phyloP scores from a whole-genome alignment of 345 rosid genomes.

The Durio zibethinus region DNA sequence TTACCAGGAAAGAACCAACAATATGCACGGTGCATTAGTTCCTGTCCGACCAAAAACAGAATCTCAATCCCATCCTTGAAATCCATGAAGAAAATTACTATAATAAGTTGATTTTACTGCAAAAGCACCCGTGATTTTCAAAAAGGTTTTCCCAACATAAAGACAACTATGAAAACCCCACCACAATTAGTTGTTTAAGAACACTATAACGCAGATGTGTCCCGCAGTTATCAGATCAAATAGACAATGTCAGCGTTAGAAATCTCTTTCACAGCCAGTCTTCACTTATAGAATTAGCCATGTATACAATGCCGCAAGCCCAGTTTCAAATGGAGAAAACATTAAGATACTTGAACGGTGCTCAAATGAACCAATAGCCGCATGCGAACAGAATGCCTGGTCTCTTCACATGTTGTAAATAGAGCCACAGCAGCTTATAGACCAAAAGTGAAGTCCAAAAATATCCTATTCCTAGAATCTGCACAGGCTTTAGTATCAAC shows the following conservation, averaged over 20 bases:
- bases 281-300: slow-evolving; percentile 7
- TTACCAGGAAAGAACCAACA: background rate
- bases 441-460: slow-evolving; percentile 8
- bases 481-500: background rate
- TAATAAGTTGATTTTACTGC: slow-evolving; percentile 5
- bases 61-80: background rate
- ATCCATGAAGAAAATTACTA: slow-evolving; percentile 5
- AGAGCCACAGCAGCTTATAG: background rate
- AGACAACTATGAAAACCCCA: slow-evolving; percentile 33
- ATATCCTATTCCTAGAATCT: slow-evolving; percentile 20
- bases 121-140: slow-evolving; percentile 14
- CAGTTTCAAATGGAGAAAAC: background rate
- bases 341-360: background rate
- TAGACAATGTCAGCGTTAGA: slow-evolving; percentile 1
- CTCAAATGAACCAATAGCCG: background rate
- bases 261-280: slow-evolving; percentile 6
- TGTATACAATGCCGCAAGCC: slow-evolving; percentile 1
- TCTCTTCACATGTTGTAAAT: slow-evolving; percentile 6
- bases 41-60: background rate
- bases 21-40: background rate
- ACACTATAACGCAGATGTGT: slow-evolving; percentile 29
- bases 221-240: slow-evolving; percentile 14
- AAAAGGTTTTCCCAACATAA: slow-evolving; percentile 17
- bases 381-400: background rate
- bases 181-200: slow-evolving; percentile 25